Conservation (phyloP, 208 protist genomes). For the Leishmania lainsoni region DNA sequence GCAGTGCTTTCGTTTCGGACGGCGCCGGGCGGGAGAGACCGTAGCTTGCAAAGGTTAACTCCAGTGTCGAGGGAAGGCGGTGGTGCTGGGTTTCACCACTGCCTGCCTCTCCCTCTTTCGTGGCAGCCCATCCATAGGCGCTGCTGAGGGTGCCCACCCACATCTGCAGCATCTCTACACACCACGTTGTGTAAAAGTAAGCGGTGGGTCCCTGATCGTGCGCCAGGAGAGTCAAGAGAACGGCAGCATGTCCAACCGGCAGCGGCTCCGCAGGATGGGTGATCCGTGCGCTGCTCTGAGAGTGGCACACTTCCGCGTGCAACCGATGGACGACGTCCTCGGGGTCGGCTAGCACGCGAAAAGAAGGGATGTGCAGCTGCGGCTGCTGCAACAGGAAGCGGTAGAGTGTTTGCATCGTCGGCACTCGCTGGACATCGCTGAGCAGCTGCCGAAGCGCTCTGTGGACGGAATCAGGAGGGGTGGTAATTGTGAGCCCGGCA, state of each 20-base stretch:
- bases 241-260: background rate
- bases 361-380: conserved; percentile 28
- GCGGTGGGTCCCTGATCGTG: too few species aligned
- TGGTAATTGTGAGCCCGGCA: background rate
- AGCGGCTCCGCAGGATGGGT: background rate
- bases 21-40: conserved; percentile 3
- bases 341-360: conserved; percentile 14
- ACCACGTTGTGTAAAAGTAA: conserved; percentile 15
- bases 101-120: background rate
- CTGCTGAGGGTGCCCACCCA: conserved; percentile 16
- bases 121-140: background rate
- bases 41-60: conserved; percentile 15
- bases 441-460: conserved; percentile 19
- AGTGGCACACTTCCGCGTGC: conserved; percentile 1
- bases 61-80: conserved; percentile 18
- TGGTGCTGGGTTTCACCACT: background rate
- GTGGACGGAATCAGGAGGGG: conserved; percentile 8
- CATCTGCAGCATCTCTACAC: conserved; percentile 12
- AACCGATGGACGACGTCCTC: conserved; percentile 11
- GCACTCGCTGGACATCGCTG: conserved; percentile 17
- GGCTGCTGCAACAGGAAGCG: conserved; percentile 17
- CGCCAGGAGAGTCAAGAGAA: background rate
- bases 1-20: background rate
- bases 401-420: conserved; percentile 25
- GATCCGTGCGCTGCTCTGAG: background rate